Conservation (phyloP, 148 eudicot genomes). For the Cornus kousa region DNA sequence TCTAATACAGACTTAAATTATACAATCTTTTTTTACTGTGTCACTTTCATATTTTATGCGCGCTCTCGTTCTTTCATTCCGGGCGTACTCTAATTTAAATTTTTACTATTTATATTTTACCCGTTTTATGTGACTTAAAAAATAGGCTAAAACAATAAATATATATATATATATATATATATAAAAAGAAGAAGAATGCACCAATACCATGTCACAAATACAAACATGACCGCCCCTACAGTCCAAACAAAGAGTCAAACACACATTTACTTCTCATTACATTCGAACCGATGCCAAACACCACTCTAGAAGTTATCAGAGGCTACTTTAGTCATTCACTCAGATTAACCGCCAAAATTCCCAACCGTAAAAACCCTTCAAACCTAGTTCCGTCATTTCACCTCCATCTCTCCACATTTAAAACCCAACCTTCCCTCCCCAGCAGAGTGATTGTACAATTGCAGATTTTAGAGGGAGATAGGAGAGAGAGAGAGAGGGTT, state of each 20-base stretch:
- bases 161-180: too few species aligned
- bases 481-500: neutral
- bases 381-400: constrained; percentile 23
- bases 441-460: neutral
- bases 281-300: neutral
- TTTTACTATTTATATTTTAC: too few species aligned
- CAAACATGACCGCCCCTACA: too few species aligned
- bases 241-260: neutral
- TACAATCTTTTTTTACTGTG: too few species aligned
- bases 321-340: neutral
- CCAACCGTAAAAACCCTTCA: constrained; percentile 1
- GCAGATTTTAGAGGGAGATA: neutral
- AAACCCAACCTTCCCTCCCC: constrained; percentile 36
- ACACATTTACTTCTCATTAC: neutral
- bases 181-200: too few species aligned
- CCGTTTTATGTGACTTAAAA: too few species aligned
- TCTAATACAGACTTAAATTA: too few species aligned
- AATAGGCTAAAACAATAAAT: too few species aligned
- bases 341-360: neutral
- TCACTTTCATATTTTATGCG: too few species aligned
- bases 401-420: constrained; percentile 25
- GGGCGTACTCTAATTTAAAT: too few species aligned
- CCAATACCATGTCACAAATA: too few species aligned
- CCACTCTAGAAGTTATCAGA: neutral
- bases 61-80: too few species aligned